These are phyloP conservation scores for Abelmoschus esculentus DNA, from an alignment of 345 rosid genomes.

Conservation along the genomic window DNA sequence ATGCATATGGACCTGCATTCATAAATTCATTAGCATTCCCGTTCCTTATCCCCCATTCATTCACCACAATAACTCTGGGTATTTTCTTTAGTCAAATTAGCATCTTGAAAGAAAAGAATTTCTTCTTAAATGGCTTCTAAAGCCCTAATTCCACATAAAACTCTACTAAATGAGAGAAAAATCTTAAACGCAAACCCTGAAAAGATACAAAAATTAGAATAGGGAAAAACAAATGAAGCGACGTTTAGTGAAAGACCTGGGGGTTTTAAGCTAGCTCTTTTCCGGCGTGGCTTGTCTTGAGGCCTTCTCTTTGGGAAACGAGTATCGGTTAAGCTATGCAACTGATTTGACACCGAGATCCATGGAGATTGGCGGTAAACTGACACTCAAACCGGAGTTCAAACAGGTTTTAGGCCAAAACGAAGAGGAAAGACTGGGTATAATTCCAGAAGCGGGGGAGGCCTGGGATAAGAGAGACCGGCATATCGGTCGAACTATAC, in stretches of 20 bases:
- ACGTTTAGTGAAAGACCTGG: slow-evolving; percentile 33
- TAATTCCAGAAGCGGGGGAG: not conserved
- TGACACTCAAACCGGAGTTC: not conserved
- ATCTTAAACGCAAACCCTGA: not conserved
- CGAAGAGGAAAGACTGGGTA: not conserved
- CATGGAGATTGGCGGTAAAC: slow-evolving; percentile 7
- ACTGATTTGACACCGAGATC: slow-evolving; percentile 23
- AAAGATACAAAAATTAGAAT: not conserved
- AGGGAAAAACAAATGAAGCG: not conserved
- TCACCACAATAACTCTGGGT: not conserved
- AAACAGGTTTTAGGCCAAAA: not conserved
- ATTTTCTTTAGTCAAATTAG: not conserved
- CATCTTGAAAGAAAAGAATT: not conserved
- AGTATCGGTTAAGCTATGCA: slow-evolving; percentile 58
- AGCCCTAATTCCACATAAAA: slow-evolving; percentile 15
- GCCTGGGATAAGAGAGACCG: not conserved
- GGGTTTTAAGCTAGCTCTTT: slow-evolving; percentile 64
- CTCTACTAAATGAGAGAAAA: not conserved
- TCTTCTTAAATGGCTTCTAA: not conserved
- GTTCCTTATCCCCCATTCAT: not conserved
- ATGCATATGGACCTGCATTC: slow-evolving; percentile 76
- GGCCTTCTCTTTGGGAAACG: slow-evolving; percentile 80
- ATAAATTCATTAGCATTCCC: slow-evolving; percentile 10
- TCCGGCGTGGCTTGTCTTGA: slow-evolving; percentile 58
- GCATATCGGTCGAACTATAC: slow-evolving; percentile 4